Base-by-base conservation (phyloP, 202 grass and related monocot species). In the Dendrocalamus latiflorus region DNA sequence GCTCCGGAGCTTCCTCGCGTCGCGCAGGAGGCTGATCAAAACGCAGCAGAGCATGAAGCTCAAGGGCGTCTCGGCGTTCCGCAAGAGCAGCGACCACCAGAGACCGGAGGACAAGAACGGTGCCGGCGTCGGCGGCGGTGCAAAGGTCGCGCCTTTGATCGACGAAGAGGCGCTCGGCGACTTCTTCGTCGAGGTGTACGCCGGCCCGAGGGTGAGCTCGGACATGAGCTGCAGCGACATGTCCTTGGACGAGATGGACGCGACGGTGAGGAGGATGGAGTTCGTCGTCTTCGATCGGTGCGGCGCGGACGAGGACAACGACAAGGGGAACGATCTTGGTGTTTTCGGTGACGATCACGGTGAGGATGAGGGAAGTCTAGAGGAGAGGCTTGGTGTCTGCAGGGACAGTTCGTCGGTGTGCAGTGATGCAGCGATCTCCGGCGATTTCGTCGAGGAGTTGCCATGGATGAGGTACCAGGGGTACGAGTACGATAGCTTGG, bases 41-140 rank as follows among this genome's bases (percentile, higher is more conserved):
- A 89, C 93, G 85, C 95, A 98, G 84, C 84, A 91, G 89, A 95
- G 85, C 69, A 90, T 98, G 89, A 98, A 93, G 88, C 86, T 93
- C 45, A 98, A 75, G 89, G 91, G 95, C 76, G 56, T 92, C 62
- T 90, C 95, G 17, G 89, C 87, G 16, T 90, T 93, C 81, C 88
- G 91, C 69, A 93, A 55, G 74, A 58, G 37, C 26, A 12, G 65
- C 28, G 70, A 6, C 21, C 59, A 44, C 16, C 81, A 21, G 22
- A 86, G 71, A 8, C 22, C 88, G 2, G 84, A 36, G 26, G 88
- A 56, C 10, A 90, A 38, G 60, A 22, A 12, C 49, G 12, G 60
- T 69, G 57, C 13, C 17, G 54, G 30, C 49, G 1, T 6, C 28
- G 14, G 76, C 22, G 37, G 42, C 41, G 68, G 7, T 4, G 74